Base-by-base conservation (phyloP, 2,329 filamentous ascomycete species). In the Beauveria caledonica region DNA sequence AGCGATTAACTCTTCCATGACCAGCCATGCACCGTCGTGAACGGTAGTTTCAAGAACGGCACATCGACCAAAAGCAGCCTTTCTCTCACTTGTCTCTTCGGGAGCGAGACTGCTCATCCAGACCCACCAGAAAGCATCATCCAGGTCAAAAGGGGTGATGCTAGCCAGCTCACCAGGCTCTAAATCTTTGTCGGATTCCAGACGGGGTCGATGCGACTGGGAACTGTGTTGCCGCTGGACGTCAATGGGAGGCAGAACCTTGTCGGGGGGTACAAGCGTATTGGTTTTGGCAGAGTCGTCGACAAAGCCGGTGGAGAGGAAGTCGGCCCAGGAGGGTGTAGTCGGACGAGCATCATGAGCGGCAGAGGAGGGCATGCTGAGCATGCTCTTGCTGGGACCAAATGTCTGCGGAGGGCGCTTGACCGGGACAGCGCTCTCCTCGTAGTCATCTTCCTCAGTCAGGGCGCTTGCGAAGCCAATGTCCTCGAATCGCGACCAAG, bases 101-200 rank as follows among this genome's bases (percentile, higher is more conserved):
- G 86, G 89, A 1, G 93, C 92, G 68, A 99, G 77, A 79, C 93
- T 97, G 67, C 86, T 95, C 81, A 99, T 97, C 94, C 94, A 99
- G 4, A 97, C 94, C 93, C 94, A 97, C 94, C 94, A 99, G 73
- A 99, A 99, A 1, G 92, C 88, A 71, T 97, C 93, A 67, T 99
- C 94, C 5, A 99, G 80, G 64, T 94, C 87, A 61, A 97, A 84
- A 42, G 83, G 83, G 25, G 84, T 89, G 69, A 99, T 96, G 70
- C 92, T 97, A 33, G 94, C 94, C 61, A 99, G 81, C 78, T 99
- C 94, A 56, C 92, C 94, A 0, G 93, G 94, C 65, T 97, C 92
- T 0, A 97, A 78, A 45, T 84, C 79, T 25, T 75, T 75, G 58
- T 89, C 85, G 15, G 80, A 81, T 65, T 92, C 86, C n/a, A 90